phyloP scores from a whole-genome alignment of 805 yeast species.

The Metschnikowia lunata region DNA sequence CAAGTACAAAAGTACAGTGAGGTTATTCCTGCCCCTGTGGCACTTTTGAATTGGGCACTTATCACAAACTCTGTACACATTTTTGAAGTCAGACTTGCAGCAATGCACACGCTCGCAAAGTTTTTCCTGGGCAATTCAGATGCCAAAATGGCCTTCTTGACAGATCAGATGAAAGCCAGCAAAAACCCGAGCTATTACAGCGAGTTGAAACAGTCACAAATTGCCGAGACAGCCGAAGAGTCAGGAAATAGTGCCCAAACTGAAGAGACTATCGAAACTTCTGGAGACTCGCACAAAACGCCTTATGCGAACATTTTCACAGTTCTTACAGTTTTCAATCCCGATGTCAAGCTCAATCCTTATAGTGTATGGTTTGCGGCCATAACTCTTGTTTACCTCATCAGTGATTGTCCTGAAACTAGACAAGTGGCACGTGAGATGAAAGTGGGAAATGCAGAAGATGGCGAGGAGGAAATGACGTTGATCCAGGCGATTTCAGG shows the following conservation, averaged over 20 bases:
- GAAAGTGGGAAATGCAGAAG: slow-evolving; percentile 52
- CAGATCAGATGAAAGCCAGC: slow-evolving; percentile 55
- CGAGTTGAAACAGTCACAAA: slow-evolving; percentile 11
- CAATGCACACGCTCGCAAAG: slow-evolving; percentile 61
- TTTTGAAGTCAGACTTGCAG: slow-evolving; percentile 76
- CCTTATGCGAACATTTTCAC: slow-evolving; percentile 62
- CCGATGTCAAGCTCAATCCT: slow-evolving; percentile 64
- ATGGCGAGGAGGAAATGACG: slow-evolving; percentile 65
- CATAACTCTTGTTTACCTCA: slow-evolving; percentile 55
- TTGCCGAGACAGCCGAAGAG: background rate
- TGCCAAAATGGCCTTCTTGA: slow-evolving; percentile 58
- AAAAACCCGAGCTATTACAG: slow-evolving; percentile 22
- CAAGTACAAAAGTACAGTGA: slow-evolving; percentile 31
- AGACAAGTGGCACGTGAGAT: slow-evolving; percentile 46
- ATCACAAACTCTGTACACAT: slow-evolving; percentile 75
- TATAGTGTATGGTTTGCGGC: slow-evolving; percentile 83
- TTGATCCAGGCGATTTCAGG: slow-evolving; percentile 77
- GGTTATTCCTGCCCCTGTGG: slow-evolving; percentile 63
- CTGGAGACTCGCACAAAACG: slow-evolving; percentile 12
- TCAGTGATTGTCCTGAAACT: slow-evolving; percentile 51
- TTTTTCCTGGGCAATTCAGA: slow-evolving; percentile 62
- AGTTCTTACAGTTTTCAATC: slow-evolving; percentile 71
- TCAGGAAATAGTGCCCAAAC: slow-evolving; percentile 3
- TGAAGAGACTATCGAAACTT: background rate
- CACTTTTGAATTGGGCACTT: slow-evolving; percentile 80